These are phyloP conservation scores for Boletus vermiculosoides DNA, from an alignment of 768 basidiomycete species.

Conservation along the genomic window DNA sequence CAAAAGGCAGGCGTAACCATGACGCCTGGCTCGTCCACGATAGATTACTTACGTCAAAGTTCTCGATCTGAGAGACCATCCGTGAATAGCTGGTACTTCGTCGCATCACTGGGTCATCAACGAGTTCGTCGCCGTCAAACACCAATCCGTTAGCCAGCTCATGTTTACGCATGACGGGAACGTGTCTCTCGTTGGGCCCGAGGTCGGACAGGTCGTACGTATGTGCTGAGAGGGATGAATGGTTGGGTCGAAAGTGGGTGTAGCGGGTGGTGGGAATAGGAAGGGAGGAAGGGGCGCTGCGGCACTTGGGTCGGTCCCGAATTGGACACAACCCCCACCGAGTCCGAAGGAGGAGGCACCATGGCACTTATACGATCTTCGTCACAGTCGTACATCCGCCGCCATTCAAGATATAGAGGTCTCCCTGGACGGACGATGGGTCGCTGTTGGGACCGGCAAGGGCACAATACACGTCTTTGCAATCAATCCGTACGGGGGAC, in stretches of 20 bases:
- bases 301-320: background rate
- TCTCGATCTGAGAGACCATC: conserved; percentile 48
- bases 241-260: background rate
- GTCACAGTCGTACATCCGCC: conserved; percentile 67
- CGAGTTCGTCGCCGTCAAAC: conserved; percentile 49
- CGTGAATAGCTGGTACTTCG: conserved; percentile 13
- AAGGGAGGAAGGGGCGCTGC: background rate
- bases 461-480: conserved; percentile 72
- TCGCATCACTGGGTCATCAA: conserved; percentile 35
- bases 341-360: conserved; percentile 29
- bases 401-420: conserved; percentile 60
- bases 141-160: conserved; percentile 47
- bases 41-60: conserved; percentile 47
- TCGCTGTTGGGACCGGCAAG: conserved; percentile 64
- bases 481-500: conserved; percentile 74
- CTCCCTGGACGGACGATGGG: conserved; percentile 59
- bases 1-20: conserved; percentile 9
- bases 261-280: background rate
- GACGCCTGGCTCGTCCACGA: conserved; percentile 4
- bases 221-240: conserved; percentile 12
- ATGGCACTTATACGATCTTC: conserved; percentile 65
- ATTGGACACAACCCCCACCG: background rate
- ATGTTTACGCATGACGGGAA: conserved; percentile 56
- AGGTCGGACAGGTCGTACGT: conserved; percentile 53
- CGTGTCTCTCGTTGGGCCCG: conserved; percentile 45